These are phyloP conservation scores for Suillus alpinus DNA, from an alignment of 768 basidiomycete genomes.

Conservation along the genomic window DNA sequence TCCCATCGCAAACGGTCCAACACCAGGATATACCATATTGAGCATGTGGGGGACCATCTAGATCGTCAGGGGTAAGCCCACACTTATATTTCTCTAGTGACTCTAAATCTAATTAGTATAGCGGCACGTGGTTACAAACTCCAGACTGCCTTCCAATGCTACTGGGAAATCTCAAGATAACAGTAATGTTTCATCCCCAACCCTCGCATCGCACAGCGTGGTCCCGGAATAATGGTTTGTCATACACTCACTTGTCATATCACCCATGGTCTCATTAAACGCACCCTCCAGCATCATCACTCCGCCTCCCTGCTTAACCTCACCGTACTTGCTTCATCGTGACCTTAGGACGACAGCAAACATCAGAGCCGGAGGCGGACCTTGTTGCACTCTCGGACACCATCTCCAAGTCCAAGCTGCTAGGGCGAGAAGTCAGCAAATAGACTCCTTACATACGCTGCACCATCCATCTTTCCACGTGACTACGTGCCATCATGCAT, in stretches of 20 bases:
- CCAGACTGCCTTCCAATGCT: too few relatives aligned
- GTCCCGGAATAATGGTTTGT: slow-evolving; percentile 35
- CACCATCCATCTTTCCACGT: slow-evolving; percentile 11
- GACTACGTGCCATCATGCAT: slow-evolving; percentile 15
- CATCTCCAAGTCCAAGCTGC: background rate
- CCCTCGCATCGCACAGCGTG: slow-evolving; percentile 34
- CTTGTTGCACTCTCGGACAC: background rate
- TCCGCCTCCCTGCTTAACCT: background rate
- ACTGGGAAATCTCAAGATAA: too few relatives aligned
- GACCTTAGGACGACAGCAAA: slow-evolving; percentile 1
- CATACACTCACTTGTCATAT: background rate
- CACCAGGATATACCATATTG: too few relatives aligned
- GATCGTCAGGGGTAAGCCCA: too few relatives aligned
- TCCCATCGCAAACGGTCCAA: too few relatives aligned
- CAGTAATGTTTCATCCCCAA: too few relatives aligned
- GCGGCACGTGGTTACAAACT: too few relatives aligned
- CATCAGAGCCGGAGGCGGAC: background rate
- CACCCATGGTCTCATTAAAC: background rate
- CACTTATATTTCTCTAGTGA: too few relatives aligned
- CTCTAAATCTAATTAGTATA: too few relatives aligned
- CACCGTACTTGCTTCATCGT: background rate
- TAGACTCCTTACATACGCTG: slow-evolving; percentile 6
- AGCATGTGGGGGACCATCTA: too few relatives aligned
- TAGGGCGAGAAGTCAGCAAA: background rate
- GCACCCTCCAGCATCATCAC: background rate